A percentile compares a stretch with the other conserved stretches of the same genome.
phyloP scores from a whole-genome alignment of 1,284 basidiomycete species.

The Lentinus polychrous region DNA sequence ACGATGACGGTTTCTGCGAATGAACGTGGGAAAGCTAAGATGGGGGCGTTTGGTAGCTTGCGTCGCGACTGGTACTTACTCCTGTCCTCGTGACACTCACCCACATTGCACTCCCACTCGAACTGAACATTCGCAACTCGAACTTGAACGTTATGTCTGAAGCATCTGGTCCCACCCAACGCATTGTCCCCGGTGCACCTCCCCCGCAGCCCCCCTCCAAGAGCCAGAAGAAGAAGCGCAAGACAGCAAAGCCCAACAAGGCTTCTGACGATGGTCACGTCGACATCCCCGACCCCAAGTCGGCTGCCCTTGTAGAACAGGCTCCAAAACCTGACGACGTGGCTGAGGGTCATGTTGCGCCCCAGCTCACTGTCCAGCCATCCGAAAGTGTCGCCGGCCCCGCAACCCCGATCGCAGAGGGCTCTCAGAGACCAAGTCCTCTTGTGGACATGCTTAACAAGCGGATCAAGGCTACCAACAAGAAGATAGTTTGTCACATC shows the following conservation, averaged over 20 bases:
- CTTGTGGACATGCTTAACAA: slow-evolving; percentile 74
- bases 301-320: slow-evolving; percentile 43
- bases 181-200: slow-evolving; percentile 69
- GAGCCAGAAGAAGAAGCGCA: slow-evolving; percentile 65
- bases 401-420: slow-evolving; percentile 35
- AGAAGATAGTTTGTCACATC: slow-evolving; percentile 70
- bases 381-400: slow-evolving; percentile 29
- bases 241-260: slow-evolving; percentile 24
- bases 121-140: too few species aligned
- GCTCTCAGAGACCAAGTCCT: slow-evolving; percentile 48
- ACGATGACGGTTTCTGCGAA: background rate
- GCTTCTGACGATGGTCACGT: slow-evolving; percentile 15
- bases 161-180: slow-evolving; percentile 30
- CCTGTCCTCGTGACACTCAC: background rate
- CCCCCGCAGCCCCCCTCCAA: slow-evolving; percentile 51
- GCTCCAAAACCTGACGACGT: slow-evolving; percentile 41
- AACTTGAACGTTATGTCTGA: too few species aligned
- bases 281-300: slow-evolving; percentile 37
- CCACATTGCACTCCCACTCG: slow-evolving; percentile 1
- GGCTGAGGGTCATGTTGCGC: slow-evolving; percentile 41
- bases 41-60: slow-evolving; percentile 1
- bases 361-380: slow-evolving; percentile 39
- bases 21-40: too few species aligned
- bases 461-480: slow-evolving; percentile 65
- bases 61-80: background rate